Conservation (phyloP, 352 stramenopile genomes). For the Phytophthora foliorum region DNA sequence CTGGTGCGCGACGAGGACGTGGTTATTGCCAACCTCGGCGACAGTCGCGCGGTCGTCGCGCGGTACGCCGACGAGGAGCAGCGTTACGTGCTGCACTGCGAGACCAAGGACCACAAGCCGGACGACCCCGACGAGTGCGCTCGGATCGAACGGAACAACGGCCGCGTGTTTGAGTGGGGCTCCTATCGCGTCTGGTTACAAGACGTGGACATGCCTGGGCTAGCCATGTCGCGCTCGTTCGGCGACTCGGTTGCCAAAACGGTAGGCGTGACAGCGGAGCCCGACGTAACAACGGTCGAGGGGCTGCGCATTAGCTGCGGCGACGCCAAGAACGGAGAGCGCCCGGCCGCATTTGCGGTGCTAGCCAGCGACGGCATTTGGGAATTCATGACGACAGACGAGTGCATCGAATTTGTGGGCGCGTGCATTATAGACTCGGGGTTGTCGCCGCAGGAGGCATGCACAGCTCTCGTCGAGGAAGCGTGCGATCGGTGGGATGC, state of each 20-base stretch:
- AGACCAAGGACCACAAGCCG: conserved; percentile 87
- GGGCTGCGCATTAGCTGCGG: conserved; percentile 35
- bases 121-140: conserved; percentile 69
- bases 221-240: conserved; percentile 88
- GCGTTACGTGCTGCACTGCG: conserved; percentile 60
- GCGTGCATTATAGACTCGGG: conserved; percentile 51
- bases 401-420: conserved; percentile 75
- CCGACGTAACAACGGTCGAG: conserved; percentile 66
- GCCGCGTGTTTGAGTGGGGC: conserved; percentile 86
- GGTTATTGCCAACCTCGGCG: conserved; percentile 80
- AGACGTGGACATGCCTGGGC: conserved; percentile 85
- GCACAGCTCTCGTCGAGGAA: conserved; percentile 73
- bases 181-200: conserved; percentile 86
- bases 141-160: conserved; percentile 76
- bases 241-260: conserved; percentile 84
- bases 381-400: conserved; percentile 84
- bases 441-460: conserved; percentile 74
- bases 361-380: conserved; percentile 87
- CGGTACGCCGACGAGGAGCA: conserved; percentile 43
- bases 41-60: conserved; percentile 76
- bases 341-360: conserved; percentile 64
- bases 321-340: conserved; percentile 18
- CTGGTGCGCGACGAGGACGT: conserved; percentile 69
- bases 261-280: conserved; percentile 79
- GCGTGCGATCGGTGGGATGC: conserved; percentile 78